Base-by-base conservation (phyloP, 106 monocot genomes). In the Cymbidium sinense region DNA sequence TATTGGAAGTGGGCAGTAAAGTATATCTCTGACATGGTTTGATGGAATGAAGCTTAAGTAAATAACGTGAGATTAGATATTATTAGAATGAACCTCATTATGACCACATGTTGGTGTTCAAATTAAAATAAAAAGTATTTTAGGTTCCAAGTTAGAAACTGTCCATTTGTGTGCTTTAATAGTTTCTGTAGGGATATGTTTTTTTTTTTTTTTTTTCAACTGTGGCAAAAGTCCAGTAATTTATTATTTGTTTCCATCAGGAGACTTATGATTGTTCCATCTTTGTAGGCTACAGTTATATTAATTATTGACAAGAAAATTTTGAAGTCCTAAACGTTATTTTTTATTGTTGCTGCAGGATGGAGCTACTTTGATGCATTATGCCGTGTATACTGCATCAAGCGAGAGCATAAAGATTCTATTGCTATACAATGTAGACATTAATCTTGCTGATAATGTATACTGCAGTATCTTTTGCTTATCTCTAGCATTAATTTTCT, bases 351-450 rank as follows among this genome's bases (percentile, higher is more conserved):
- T 85, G 35, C 52, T 76, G 80, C 83, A 99, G 98, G 94, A 94
- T 84, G 98, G 94, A 28, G 98, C 98, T 81, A 99, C 94, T 39
- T 81, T 99, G 39, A 83, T 99, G 72, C 98, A 99, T 83, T 99
- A 99, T 86, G 92, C 94, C 25, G 98, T 99, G 39, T 89, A 87
- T 77, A 90, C 87, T 74, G 92, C 92, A 80, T 92, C 94, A 51
- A 92, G 83, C 83, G 81, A 82, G 12, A 84, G 90, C 28, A 87
- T 99, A 86, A 99, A 99, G 75, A 87, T 85, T 80, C 92, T 99
- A 81, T 35, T 99, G 20, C 82, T 99, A 30, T 99, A 99, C 79
- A 89, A 94, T 82, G 94, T 92, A 50, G 92, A 99, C 80, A 87
- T 95, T 7, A 92, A 99, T 84, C 89, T 87, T 39, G 43, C 94